Evolutionary conservation across 2,329 filamentous ascomycete species (phyloP).

Genomic region (Monosporascus cannonballus): DNA sequence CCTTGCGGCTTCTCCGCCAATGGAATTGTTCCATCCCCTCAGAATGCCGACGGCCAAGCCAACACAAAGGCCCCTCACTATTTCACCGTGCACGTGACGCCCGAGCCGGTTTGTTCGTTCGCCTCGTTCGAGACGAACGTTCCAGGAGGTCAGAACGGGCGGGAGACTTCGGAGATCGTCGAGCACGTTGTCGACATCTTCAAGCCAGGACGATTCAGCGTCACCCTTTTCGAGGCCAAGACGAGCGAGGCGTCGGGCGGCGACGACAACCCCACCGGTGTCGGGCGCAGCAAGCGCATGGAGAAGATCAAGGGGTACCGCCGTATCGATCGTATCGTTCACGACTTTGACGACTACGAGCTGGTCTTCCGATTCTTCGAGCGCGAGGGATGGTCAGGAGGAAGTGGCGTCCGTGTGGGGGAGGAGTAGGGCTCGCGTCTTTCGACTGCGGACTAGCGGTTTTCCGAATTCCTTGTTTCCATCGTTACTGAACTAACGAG

Average conservation of each 20-base stretch:
- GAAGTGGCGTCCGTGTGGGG: conserved; percentile 47
- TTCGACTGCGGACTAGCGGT: too few relatives aligned
- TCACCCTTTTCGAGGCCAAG: conserved; percentile 94
- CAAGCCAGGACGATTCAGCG: conserved; percentile 94
- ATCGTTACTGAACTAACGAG: too few relatives aligned
- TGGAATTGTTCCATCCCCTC: conserved; percentile 79
- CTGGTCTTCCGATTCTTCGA: conserved; percentile 96
- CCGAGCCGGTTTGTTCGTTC: conserved; percentile 94
- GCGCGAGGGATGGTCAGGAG: conserved; percentile 67
- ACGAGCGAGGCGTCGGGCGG: conserved; percentile 35
- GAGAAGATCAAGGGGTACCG: conserved; percentile 82
- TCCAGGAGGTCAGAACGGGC: conserved; percentile 78
- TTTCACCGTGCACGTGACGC: conserved; percentile 97
- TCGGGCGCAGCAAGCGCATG: conserved; percentile 46
- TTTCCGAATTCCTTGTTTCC: too few relatives aligned
- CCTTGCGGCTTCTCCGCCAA: conserved; percentile 98
- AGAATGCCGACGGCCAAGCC: conserved; percentile 39
- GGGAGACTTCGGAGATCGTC: conserved; percentile 84
- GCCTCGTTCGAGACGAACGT: conserved; percentile 99
- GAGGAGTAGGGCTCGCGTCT: conserved; percentile 30
- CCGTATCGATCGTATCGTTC: conserved; percentile 88
- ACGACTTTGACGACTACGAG: conserved; percentile 96
- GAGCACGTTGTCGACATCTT: conserved; percentile 94
- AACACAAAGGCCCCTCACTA: conserved; percentile 65
- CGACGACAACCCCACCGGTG: conserved; percentile 29